phyloP scores from a whole-genome alignment of 2,329 filamentous ascomycete species.

The Ophiosphaerella herpotricha region DNA sequence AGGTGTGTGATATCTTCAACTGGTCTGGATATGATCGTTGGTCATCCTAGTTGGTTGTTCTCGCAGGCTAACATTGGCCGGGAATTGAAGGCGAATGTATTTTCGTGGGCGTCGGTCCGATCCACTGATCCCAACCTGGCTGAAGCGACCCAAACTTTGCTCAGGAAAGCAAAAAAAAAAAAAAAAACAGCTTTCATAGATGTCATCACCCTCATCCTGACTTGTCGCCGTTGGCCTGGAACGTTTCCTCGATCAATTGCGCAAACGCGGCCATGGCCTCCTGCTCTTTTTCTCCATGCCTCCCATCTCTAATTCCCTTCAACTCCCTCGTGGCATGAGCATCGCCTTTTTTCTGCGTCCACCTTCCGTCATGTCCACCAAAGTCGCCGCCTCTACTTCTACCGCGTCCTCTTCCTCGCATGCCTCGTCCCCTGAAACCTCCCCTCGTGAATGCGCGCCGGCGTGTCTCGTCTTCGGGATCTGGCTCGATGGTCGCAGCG shows the following conservation, averaged over 20 bases:
- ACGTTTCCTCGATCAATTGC: constrained; percentile 30
- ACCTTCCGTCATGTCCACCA: constrained; percentile 17
- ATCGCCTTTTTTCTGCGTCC: constrained; percentile 40
- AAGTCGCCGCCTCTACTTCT: constrained; percentile 20
- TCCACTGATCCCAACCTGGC: too few species aligned
- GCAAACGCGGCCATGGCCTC: constrained; percentile 51
- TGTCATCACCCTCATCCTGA: constrained; percentile 5
- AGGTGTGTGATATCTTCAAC: too few species aligned
- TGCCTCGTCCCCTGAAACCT: constrained; percentile 19
- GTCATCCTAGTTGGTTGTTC: too few species aligned
- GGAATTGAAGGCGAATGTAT: too few species aligned
- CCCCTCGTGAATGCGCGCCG: constrained; percentile 17
- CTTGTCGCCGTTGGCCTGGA: constrained; percentile 14
- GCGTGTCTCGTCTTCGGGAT: constrained; percentile 27
- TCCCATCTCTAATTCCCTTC: constrained; percentile 30
- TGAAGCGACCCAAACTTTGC: too few species aligned
- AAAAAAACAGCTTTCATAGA: too few species aligned
- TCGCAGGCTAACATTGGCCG: too few species aligned
- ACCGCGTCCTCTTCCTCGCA: constrained; percentile 22
- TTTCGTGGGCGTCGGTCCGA: too few species aligned
- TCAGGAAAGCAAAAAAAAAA: too few species aligned
- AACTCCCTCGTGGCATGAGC: constrained; percentile 35
- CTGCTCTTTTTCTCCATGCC: constrained; percentile 36
- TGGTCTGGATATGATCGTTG: too few species aligned
- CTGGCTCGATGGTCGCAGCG: constrained; percentile 40